Conservation (phyloP, 495 filamentous ascomycete genomes). For the Penicillium maclennaniae region DNA sequence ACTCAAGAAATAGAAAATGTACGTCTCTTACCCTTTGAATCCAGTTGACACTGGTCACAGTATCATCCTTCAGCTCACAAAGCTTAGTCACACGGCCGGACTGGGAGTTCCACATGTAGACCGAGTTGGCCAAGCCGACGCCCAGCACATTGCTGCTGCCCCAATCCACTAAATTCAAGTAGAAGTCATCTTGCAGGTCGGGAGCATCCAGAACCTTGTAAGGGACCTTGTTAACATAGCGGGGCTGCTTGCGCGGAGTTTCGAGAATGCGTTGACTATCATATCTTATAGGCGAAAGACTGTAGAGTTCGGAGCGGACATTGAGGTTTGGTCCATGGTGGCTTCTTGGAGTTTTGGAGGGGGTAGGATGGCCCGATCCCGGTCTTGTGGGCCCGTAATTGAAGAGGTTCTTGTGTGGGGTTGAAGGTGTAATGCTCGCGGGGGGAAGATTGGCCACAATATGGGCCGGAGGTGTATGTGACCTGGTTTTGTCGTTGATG, state of each 20-base stretch:
- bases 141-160: slow-evolving; percentile 91
- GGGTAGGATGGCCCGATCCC: slow-evolving; percentile 72
- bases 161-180: slow-evolving; percentile 96
- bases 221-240: slow-evolving; percentile 90
- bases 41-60: slow-evolving; percentile 94
- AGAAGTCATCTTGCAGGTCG: slow-evolving; percentile 95
- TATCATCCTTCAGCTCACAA: slow-evolving; percentile 89
- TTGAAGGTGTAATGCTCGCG: slow-evolving; percentile 77
- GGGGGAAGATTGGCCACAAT: slow-evolving; percentile 57
- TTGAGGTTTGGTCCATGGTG: slow-evolving; percentile 82
- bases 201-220: slow-evolving; percentile 98
- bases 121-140: slow-evolving; percentile 84
- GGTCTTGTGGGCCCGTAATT: slow-evolving; percentile 80
- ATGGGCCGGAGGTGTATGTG: slow-evolving; percentile 76
- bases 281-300: slow-evolving; percentile 83
- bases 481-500: slow-evolving; percentile 64
- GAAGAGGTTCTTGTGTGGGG: slow-evolving; percentile 96
- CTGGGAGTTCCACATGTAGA: slow-evolving; percentile 98
- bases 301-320: slow-evolving; percentile 86
- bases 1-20: background rate
- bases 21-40: slow-evolving; percentile 66
- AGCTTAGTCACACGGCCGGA: slow-evolving; percentile 84
- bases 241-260: slow-evolving; percentile 79
- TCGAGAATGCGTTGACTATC: slow-evolving; percentile 88
- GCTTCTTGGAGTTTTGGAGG: slow-evolving; percentile 83